Conservation (phyloP, 2,329 filamentous ascomycete species). For the Claviceps fusiformis region DNA sequence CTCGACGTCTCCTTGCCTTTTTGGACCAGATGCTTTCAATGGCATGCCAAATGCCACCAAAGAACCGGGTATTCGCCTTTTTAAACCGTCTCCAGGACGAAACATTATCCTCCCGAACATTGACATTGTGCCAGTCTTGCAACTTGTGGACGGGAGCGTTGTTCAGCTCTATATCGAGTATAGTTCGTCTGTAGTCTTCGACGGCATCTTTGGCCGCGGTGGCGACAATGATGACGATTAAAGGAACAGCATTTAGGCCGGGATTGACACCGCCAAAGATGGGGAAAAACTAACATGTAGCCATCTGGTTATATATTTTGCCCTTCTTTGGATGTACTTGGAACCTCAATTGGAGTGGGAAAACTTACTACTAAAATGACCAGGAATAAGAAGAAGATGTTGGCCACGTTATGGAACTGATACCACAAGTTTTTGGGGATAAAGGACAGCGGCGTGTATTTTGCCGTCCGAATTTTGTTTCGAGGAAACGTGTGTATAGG, state of each 20-base stretch:
- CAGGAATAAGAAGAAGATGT: conserved; percentile 94
- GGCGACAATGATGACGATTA: conserved; percentile 82
- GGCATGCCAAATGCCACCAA: conserved; percentile 38
- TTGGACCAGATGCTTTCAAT: conserved; percentile 36
- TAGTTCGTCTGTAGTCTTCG: conserved; percentile 85
- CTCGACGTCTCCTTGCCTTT: conserved; percentile 34
- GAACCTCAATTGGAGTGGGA: neutral
- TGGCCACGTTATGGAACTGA: conserved; percentile 97
- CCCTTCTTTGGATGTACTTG: too few species aligned
- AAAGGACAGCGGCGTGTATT: conserved; percentile 92
- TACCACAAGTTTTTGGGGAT: conserved; percentile 94
- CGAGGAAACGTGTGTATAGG: conserved; percentile 58
- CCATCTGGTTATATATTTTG: neutral
- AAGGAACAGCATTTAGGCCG: conserved; percentile 73
- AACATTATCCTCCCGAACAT: conserved; percentile 75
- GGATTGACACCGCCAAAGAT: conserved; percentile 92
- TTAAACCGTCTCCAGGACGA: conserved; percentile 80
- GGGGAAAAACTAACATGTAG: conserved; percentile 63
- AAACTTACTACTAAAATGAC: conserved; percentile 80
- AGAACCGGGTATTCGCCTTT: conserved; percentile 61
- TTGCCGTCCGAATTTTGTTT: conserved; percentile 96
- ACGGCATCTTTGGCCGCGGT: conserved; percentile 91
- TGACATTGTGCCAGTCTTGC: conserved; percentile 83
- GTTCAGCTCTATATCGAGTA: conserved; percentile 86
- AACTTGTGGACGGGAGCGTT: conserved; percentile 90